Evolutionary conservation across 2,329 filamentous ascomycete genomes (phyloP).

Genomic region (Aspergillus jensenii): DNA sequence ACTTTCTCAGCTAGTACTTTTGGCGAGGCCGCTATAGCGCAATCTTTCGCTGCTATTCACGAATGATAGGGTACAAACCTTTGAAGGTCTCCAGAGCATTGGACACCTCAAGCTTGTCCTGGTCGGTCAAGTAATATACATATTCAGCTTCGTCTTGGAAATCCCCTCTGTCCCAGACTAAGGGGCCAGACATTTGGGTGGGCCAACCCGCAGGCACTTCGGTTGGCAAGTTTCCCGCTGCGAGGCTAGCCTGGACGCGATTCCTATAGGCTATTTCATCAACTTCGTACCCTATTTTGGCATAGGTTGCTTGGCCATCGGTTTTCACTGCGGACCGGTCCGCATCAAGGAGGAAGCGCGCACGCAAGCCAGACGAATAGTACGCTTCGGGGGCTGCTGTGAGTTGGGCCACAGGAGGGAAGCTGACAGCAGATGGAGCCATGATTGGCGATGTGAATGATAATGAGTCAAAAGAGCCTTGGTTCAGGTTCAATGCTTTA

Average conservation of each 20-base stretch:
- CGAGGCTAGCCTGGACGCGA: constrained; percentile 10
- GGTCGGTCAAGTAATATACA: constrained; percentile 12
- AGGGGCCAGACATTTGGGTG: constrained; percentile 10
- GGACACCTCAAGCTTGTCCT: constrained; percentile 11
- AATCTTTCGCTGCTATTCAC: not conserved
- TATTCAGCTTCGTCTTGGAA: constrained; percentile 11
- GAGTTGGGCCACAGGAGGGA: not conserved
- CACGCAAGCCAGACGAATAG: constrained; percentile 13
- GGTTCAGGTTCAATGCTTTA: not conserved
- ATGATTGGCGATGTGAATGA: constrained; percentile 8
- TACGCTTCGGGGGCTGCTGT: constrained; percentile 9
- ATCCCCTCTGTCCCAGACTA: constrained; percentile 9
- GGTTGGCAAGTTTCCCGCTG: constrained; percentile 8
- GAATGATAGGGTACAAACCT: constrained; percentile 3
- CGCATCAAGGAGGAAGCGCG: constrained; percentile 12
- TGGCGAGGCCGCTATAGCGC: not conserved
- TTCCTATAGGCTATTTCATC: constrained; percentile 15
- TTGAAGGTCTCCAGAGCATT: constrained; percentile 10
- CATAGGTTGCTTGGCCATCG: constrained; percentile 3
- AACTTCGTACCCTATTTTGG: constrained; percentile 13
- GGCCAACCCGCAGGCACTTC: constrained; percentile 13
- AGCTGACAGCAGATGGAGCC: constrained; percentile 9
- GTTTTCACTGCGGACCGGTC: constrained; percentile 7
- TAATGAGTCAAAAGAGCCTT: not conserved
- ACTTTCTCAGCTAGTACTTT: not conserved